These are phyloP conservation scores for Colletotrichum lentis DNA, from an alignment of 2,329 filamentous ascomycete genomes.

Conservation along the genomic window DNA sequence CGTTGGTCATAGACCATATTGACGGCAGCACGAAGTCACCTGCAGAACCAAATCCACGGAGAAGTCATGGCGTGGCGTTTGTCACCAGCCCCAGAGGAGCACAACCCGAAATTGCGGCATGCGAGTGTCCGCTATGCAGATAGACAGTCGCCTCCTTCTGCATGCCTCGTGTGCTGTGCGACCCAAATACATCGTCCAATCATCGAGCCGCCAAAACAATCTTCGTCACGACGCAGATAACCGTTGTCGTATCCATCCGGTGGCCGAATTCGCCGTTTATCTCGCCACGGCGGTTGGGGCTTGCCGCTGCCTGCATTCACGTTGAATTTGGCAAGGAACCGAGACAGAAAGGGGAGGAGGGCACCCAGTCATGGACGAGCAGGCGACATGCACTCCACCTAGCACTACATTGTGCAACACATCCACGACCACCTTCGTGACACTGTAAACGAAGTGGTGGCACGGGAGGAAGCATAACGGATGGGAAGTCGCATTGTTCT, in stretches of 20 bases:
- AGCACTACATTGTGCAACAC: constrained; percentile 17
- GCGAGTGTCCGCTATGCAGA: constrained; percentile 22
- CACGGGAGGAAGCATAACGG: background rate
- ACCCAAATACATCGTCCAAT: background rate
- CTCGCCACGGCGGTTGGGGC: background rate
- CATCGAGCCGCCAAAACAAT: background rate
- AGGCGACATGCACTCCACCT: constrained; percentile 3
- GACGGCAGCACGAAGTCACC: background rate
- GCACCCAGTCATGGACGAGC: background rate
- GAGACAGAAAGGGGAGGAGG: background rate
- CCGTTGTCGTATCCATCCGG: background rate
- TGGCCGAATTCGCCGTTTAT: constrained; percentile 4
- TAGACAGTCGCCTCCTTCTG: constrained; percentile 5
- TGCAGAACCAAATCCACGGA: background rate
- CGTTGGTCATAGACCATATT: background rate
- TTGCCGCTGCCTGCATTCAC: constrained; percentile 4
- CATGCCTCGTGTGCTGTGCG: background rate
- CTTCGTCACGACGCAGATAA: background rate
- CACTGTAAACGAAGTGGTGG: background rate
- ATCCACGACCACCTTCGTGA: constrained; percentile 9
- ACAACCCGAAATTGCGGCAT: constrained; percentile 15
- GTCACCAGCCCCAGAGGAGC: background rate
- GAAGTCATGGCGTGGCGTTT: background rate
- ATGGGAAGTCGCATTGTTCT: background rate
- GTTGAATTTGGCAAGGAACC: constrained; percentile 12